These are phyloP conservation scores for Arthroderma sp. DNA, from an alignment of 2,329 filamentous ascomycete species.

Conservation along the genomic window DNA sequence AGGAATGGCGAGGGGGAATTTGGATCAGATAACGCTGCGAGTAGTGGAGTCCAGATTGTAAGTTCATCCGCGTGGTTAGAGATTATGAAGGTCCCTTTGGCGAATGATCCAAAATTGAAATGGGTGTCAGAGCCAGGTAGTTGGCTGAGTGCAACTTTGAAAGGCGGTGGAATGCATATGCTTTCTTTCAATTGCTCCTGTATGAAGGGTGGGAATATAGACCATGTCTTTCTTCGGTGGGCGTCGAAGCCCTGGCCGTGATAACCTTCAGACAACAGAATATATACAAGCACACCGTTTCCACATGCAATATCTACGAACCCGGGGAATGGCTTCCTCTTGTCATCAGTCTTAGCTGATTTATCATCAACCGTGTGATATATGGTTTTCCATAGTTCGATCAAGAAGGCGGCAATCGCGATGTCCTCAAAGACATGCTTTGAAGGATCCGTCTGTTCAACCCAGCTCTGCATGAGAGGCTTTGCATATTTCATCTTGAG, in stretches of 20 bases:
- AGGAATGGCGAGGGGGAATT: slow-evolving; percentile 65
- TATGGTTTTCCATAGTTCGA: slow-evolving; percentile 82
- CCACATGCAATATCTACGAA: slow-evolving; percentile 96
- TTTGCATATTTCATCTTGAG: slow-evolving; percentile 71
- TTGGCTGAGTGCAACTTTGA: slow-evolving; percentile 19
- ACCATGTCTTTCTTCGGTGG: slow-evolving; percentile 72
- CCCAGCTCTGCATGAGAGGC: slow-evolving; percentile 60
- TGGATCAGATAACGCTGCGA: slow-evolving; percentile 49
- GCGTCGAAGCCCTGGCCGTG: slow-evolving; percentile 85
- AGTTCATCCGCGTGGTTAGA: slow-evolving; percentile 96
- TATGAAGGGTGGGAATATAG: slow-evolving; percentile 46
- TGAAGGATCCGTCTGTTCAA: slow-evolving; percentile 68
- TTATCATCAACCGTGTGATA: slow-evolving; percentile 37
- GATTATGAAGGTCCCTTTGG: slow-evolving; percentile 70
- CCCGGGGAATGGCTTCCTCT: slow-evolving; percentile 51
- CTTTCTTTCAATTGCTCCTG: slow-evolving; percentile 43
- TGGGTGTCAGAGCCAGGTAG: neutral
- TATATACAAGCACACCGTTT: slow-evolving; percentile 77
- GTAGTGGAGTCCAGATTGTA: slow-evolving; percentile 86
- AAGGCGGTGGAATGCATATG: slow-evolving; percentile 46
- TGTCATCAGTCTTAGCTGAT: neutral
- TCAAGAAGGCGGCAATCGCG: slow-evolving; percentile 77
- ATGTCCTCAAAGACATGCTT: slow-evolving; percentile 97
- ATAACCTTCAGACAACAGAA: slow-evolving; percentile 71
- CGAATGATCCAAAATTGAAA: slow-evolving; percentile 47